A percentile compares a stretch with the other conserved stretches of the same genome.
Conservation (phyloP, 148 eudicot species). For the Persicaria tinctoria region DNA sequence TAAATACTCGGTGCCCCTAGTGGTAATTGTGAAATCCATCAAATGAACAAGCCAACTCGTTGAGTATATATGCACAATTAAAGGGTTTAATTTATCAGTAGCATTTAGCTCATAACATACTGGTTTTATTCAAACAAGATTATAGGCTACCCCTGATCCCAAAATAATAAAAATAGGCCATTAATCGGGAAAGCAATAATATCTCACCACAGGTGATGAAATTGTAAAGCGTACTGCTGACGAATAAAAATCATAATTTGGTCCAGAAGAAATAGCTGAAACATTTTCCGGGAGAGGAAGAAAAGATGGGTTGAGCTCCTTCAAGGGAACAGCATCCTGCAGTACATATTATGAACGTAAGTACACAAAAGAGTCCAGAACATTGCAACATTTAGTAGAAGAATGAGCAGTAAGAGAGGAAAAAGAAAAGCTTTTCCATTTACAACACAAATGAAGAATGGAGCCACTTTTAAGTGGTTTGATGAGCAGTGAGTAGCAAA, state of each 20-base stretch:
- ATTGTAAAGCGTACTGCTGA: constrained; percentile 75
- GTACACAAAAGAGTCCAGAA: background rate
- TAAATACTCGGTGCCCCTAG: background rate
- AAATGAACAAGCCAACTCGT: background rate
- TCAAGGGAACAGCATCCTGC: constrained; percentile 59
- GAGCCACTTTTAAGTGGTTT: background rate
- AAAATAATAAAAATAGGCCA: too few species aligned
- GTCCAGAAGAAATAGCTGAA: constrained; percentile 74
- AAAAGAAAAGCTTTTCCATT: background rate
- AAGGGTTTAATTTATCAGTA: background rate
- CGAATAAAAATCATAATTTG: constrained; percentile 82
- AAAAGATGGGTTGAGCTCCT: constrained; percentile 51
- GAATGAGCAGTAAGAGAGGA: background rate
- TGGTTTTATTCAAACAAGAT: background rate
- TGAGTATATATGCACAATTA: background rate
- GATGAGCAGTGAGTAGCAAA: background rate
- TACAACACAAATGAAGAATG: background rate
- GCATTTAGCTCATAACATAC: background rate
- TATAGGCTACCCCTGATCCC: too few species aligned
- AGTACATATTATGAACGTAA: constrained; percentile 3
- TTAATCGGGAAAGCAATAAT: background rate
- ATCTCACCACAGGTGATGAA: constrained; percentile 73
- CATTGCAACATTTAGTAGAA: background rate
- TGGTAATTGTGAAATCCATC: background rate
- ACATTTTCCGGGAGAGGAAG: constrained; percentile 76